Evolutionary conservation across 371 early-diverging fungal species (phyloP).

Genomic region (Apophysomyces ossiformis): DNA sequence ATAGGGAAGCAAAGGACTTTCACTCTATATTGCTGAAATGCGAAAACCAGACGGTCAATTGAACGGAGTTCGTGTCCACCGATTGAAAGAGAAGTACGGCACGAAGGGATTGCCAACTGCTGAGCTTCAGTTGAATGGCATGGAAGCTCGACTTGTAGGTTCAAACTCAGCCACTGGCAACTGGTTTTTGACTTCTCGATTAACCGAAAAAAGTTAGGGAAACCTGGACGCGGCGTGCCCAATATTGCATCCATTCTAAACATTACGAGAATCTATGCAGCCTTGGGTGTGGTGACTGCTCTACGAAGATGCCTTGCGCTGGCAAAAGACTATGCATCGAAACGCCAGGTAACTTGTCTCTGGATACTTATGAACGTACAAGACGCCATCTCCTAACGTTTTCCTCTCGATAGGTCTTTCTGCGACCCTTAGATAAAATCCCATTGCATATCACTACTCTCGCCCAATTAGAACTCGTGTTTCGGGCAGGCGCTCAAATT

Average conservation of each 20-base stretch:
- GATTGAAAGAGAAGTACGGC: conserved; percentile 71
- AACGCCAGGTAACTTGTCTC: conserved; percentile 47
- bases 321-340: conserved; percentile 65
- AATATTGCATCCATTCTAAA: conserved; percentile 67
- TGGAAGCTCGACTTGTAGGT: conserved; percentile 59
- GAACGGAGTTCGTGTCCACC: conserved; percentile 66
- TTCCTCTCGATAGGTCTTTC: conserved; percentile 27
- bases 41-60: conserved; percentile 55
- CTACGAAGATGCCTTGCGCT: conserved; percentile 56
- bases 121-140: conserved; percentile 62
- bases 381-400: background rate
- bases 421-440: conserved; percentile 44
- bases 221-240: conserved; percentile 60
- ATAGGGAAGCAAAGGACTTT: conserved; percentile 61
- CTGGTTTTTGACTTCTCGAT: background rate
- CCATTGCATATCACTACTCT: conserved; percentile 68
- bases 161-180: background rate
- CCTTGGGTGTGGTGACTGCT: conserved; percentile 49
- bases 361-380: background rate
- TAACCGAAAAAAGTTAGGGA: conserved; percentile 38
- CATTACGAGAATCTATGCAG: conserved; percentile 69
- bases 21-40: conserved; percentile 65
- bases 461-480: conserved; percentile 55
- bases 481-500: conserved; percentile 59
- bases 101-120: conserved; percentile 77